These are phyloP conservation scores for Leucosporidium scottii DNA, from an alignment of 768 basidiomycete genomes.

Conservation along the genomic window DNA sequence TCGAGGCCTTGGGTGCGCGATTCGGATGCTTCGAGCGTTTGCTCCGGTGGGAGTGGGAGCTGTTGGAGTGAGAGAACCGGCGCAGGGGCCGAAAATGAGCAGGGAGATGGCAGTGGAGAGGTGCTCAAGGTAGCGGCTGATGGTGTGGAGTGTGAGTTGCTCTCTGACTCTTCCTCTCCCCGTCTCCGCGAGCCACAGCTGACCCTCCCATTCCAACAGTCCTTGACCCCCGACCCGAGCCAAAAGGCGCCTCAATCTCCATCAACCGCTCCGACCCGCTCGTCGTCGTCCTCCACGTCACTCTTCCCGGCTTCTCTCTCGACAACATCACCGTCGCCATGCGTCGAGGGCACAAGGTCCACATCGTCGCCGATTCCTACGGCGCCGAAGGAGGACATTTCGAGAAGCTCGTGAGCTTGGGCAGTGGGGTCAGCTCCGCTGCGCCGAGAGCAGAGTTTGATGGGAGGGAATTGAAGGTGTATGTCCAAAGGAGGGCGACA, in stretches of 20 bases:
- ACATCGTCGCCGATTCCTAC: conserved; percentile 35
- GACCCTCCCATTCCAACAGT: background rate
- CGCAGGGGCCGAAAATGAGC: background rate
- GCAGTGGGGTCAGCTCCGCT: conserved; percentile 8
- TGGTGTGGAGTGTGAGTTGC: background rate
- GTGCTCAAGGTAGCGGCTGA: background rate
- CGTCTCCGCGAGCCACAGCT: background rate
- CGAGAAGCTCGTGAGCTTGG: conserved; percentile 28
- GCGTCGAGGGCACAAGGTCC: conserved; percentile 24
- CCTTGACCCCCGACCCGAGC: conserved; percentile 31
- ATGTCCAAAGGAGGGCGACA: conserved; percentile 23
- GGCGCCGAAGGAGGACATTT: conserved; percentile 31
- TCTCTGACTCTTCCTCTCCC: too few relatives aligned
- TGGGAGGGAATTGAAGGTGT: conserved; percentile 18
- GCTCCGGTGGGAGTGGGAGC: background rate
- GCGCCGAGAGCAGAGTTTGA: conserved; percentile 30
- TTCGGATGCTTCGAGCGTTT: background rate
- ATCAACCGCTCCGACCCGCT: conserved; percentile 20
- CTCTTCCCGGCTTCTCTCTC: conserved; percentile 29
- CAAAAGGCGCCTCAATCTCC: conserved; percentile 9
- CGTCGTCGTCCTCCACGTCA: conserved; percentile 21
- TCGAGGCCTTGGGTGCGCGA: background rate
- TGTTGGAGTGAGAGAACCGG: background rate
- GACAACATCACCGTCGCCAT: conserved; percentile 36
- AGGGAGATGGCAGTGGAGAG: background rate